Evolutionary conservation across 805 yeast species (phyloP), one percentile per base, ranked within the genome.

Genomic region (Pichia kluyveri): DNA sequence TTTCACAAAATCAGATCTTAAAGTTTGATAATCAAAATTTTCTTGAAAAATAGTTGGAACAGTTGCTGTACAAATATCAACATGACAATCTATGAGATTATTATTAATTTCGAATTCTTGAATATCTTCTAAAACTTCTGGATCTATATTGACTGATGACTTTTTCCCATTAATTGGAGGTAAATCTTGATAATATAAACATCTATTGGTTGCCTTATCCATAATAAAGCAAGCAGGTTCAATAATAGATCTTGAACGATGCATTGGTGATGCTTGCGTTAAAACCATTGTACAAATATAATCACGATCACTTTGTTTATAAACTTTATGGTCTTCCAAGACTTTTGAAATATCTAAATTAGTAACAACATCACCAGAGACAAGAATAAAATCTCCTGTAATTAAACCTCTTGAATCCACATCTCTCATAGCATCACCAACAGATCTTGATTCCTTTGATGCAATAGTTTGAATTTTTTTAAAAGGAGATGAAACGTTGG

Each of bases 381-480:
- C 86, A 37, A 93, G 72, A 48, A 93, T 69, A 59, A 93, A 93
- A 65, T 93, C 99, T 14, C 95, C 90, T 1, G 86, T 80, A 45
- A 93, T 86, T 49, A 91, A 69, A 7, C 96, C 96, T 57, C 96
- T 74, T 51, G 86, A 82, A 64, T 93, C 99, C 50, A 93, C 70
- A 61, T 91, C 98, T 63, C 99, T 77, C 95, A 93, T 86, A 19
- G 96, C 95, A 68, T 93, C 99, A 55, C 99, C 99, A 11, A 91
- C 95, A 28, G 95, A 86, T 64, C 90, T 71, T 11, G 93, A 82
- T 63, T 91, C 96, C 43, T 88, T 79, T 26, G 95, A 80, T 73
- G 86, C 76, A 46, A 91, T 78, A 3, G 95, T 84, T 43, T 80
- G 77, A 41, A 93, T 76, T 52, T 78, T 78, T 48, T 77, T 76